Conservation (phyloP, 2,329 filamentous ascomycete species). For the Penicillium polonicum region DNA sequence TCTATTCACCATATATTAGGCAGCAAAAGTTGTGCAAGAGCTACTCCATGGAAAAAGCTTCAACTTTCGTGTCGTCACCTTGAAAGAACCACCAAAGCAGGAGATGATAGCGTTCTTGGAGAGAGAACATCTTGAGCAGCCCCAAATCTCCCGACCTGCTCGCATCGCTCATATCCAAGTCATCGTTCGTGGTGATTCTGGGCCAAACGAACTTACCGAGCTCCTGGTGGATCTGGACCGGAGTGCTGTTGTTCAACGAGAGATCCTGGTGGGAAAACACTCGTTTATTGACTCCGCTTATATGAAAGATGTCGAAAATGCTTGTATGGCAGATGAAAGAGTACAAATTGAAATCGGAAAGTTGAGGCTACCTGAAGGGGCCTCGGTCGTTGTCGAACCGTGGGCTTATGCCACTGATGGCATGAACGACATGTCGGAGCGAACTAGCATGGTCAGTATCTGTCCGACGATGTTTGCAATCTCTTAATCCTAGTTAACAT, state of each 20-base stretch:
- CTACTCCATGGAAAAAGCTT: constrained; percentile 33
- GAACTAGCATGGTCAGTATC: constrained; percentile 49
- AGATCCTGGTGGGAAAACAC: constrained; percentile 27
- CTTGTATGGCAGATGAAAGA: constrained; percentile 45
- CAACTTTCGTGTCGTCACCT: constrained; percentile 53
- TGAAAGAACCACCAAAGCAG: constrained; percentile 53
- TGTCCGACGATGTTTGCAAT: not conserved
- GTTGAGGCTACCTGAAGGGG: constrained; percentile 47
- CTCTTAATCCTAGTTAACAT: not conserved
- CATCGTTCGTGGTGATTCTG: not conserved
- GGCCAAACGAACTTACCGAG: constrained; percentile 24
- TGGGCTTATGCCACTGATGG: constrained; percentile 56
- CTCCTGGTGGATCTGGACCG: constrained; percentile 24
- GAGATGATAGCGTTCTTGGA: constrained; percentile 49
- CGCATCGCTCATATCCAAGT: constrained; percentile 46
- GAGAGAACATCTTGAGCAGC: constrained; percentile 38
- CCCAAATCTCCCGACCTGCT: constrained; percentile 23
- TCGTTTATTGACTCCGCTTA: constrained; percentile 40
- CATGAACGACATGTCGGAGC: constrained; percentile 48
- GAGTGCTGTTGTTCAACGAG: constrained; percentile 10
- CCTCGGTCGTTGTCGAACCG: constrained; percentile 52
- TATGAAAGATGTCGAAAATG: constrained; percentile 51
- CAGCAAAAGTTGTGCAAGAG: constrained; percentile 34
- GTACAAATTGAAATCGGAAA: constrained; percentile 44
- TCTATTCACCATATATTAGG: constrained; percentile 10